Evolutionary conservation across 2,329 filamentous ascomycete genomes (phyloP), one percentile per base, ranked within the genome.

Genomic region (Dactylonectria macrodidyma): DNA sequence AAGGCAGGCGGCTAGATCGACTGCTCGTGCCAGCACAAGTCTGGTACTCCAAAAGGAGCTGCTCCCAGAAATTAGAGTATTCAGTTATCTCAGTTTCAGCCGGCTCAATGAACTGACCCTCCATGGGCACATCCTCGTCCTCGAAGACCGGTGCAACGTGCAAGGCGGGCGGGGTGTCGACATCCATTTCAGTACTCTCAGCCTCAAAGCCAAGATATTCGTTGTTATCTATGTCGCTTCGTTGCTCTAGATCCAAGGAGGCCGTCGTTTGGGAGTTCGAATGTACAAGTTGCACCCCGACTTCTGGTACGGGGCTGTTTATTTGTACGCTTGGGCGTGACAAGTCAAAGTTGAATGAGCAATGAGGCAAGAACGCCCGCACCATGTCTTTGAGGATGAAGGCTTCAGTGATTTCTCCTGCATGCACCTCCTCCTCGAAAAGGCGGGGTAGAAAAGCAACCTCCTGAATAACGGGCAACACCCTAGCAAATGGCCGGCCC

Each of bases 11-110:
- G 46, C 46, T 48, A 48, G 46, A 48, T 48, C 19, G 19, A 48
- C 46, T 48, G 46, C 46, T 48, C 7, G 46, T 48, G 19, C 46
- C 19, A 8, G 46, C 46, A 24, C 19, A 26, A 48, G 46, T 48
- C 46, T 48, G 19, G 19, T 48, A 48, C 46, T 48, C 46, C 19
- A 48, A 48, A 48, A 48, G 46, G 7, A 48, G 46, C 46, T 48
- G 19, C 46, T 48, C 46, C 46, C 19, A 48, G 12, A 24, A 24
- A 48, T 48, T 24, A 24, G 19, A 48, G 22, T 48, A 48, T 48
- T 48, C 46, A 48, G 46, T 48, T 48, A 48, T 48, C 7, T 24
- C 19, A 24, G 46, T 48, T 48, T 6, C 19, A 48, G 46, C 19
- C 19, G 22, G 46, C 46, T 48, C 19, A 48, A 48, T 48, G 22